Base-by-base conservation (phyloP, 2,329 filamentous ascomycete genomes). In the Epichloe elymi region DNA sequence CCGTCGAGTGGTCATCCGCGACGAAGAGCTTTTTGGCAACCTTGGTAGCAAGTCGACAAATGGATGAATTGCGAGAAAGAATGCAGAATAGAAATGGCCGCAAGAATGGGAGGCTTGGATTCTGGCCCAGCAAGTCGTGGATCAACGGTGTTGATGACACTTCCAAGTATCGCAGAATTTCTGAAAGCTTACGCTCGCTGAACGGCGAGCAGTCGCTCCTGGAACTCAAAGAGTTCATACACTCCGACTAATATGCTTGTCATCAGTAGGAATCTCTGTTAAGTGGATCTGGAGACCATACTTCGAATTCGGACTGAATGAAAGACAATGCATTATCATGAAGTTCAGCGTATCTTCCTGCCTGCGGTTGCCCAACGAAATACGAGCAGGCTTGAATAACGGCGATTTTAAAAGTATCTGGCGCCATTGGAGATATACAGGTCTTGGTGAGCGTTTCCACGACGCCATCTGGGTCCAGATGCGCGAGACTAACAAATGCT, bases 401-500 rank as follows among this genome's bases (percentile, higher is more conserved):
- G 8, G 81, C 78, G 44, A 83, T 71, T 61, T 82, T 83, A 64
- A 83, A 84, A 49, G 68, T 72, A 49, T 72, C 67, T 8, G 82
- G 80, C 1, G 81, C 70, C 50, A 70, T 72, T n/a, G 74, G 64
- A 37, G 75, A 70, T 45, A 84, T 71, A 55, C 82, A 85, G 8
- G 69, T 67, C 45, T 77, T 73, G 3, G 75, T 70, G 14, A 86
- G 70, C 20, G 71, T 73, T 42, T 79, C 77, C 46, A 81, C 70
- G 52, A 74, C 77, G 49, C 71, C 70, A 46, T 82, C 78, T 50
- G 80, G 74, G 59, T 78, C 80, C 37, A 86, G 67, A 57, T 84
- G 75, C 12, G 76, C 71, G 40, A 85, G 67, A 61, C 78, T 81
- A 51, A 85, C 80, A 60, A 85, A 83, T 3, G 81, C 75, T 38